Evolutionary conservation across 2,329 filamentous ascomycete species (phyloP), one percentile per base, ranked within the genome.

Genomic region (Incumbomyces lentus): DNA sequence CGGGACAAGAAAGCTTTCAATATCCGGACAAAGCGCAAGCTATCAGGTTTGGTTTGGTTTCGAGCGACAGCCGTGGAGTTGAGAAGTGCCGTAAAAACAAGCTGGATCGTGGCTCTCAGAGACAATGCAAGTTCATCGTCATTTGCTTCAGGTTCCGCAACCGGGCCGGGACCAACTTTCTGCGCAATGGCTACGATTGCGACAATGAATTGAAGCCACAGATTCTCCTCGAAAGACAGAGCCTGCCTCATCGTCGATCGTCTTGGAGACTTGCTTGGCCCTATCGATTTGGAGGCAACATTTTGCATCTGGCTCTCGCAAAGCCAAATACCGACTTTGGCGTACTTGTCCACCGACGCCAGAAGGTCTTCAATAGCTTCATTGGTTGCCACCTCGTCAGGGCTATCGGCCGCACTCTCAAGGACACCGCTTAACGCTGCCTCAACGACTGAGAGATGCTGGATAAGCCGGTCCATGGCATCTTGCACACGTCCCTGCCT

Each of bases 311-410:
- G 87, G 1, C 83, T 80, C 64, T 93, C 86, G 57, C 92, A 96
- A 11, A 98, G 71, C 92, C 92, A 98, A 42, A 94, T 90, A 12
- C 93, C 92, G 1, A 98, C 86, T 53, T 88, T 82, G 1, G 83
- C 80, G 64, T 95, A 96, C 62, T 94, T 95, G 51, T 93, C 82
- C 14, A 98, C 68, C 1, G 83, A 81, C 48, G 79, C 76, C 3
- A 95, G 72, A 1, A 95, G 72, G 47, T 89, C 83, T 47, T 83
- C 77, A 0, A 83, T 78, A 0, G 84, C 77, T 52, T 82, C 78
- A 49, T 80, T 76, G 2, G 81, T 73, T 40, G 73, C 75, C 1
- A 69, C 64, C 1, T 73, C 68, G 47, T 82, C 75, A 1, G 72
- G 71, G 22, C 75, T 74, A 1, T 79, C 73, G 3, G 70, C 67